Conservation (phyloP, 441 rosid genomes). For the Adansonia gregorii region DNA sequence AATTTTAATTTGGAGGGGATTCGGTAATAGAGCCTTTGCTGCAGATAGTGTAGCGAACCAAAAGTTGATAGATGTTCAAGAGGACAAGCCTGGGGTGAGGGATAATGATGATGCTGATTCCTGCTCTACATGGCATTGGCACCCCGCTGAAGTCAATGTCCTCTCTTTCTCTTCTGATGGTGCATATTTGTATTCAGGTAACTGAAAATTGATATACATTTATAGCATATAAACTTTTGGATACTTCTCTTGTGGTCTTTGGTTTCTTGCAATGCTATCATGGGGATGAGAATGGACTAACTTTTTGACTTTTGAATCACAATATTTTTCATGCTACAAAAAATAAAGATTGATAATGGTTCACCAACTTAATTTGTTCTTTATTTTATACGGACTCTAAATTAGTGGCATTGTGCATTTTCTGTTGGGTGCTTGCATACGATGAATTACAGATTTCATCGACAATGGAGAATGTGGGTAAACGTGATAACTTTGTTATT, state of each 20-base stretch:
- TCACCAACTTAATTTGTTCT: background rate
- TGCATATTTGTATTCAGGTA: conserved; percentile 89
- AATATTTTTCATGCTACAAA: background rate
- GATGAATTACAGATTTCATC: background rate
- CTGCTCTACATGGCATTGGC: conserved; percentile 99
- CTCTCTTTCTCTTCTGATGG: conserved; percentile 95
- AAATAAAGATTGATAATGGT: background rate
- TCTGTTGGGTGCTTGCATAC: conserved; percentile 4
- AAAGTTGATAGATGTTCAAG: conserved; percentile 44
- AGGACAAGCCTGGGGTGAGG: conserved; percentile 87
- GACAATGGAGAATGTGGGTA: background rate
- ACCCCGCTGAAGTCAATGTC: conserved; percentile 67
- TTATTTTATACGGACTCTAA: conserved; percentile 12
- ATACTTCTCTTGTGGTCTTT: background rate
- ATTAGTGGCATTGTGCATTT: conserved; percentile 2
- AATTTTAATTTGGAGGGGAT: conserved; percentile 88
- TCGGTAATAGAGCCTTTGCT: conserved; percentile 59
- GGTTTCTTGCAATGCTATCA: conserved; percentile 13
- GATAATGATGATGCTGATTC: conserved; percentile 92
- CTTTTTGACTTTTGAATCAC: background rate
- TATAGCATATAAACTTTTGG: conserved; percentile 17
- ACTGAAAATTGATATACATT: conserved; percentile 4
- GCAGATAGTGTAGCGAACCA: conserved; percentile 30
- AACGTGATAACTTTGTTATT: background rate
- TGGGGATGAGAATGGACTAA: background rate